Conservation (phyloP, 768 basidiomycete species). For the Kwoniella sp. region DNA sequence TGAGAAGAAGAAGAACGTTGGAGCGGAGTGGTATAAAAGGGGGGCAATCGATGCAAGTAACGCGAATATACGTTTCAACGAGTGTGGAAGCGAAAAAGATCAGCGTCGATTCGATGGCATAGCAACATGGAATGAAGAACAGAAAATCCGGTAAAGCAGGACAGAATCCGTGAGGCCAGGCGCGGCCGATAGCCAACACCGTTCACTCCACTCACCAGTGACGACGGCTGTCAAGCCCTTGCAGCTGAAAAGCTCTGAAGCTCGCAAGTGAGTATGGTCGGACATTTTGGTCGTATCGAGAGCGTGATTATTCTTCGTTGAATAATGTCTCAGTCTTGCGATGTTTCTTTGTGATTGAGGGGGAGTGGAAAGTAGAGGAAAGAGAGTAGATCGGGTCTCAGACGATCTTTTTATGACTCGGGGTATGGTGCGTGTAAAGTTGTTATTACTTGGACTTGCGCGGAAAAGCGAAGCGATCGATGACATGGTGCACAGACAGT, state of each 20-base stretch:
- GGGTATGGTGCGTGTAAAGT: not conserved
- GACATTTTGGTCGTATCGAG: conserved; percentile 12
- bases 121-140: too few relatives aligned
- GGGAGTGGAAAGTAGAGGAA: not conserved
- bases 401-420: not conserved
- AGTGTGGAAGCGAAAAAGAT: too few relatives aligned
- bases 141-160: too few relatives aligned
- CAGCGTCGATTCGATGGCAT: too few relatives aligned
- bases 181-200: conserved; percentile 8
- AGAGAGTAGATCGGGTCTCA: not conserved
- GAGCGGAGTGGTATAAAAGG: not conserved
- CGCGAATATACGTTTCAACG: not conserved
- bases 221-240: conserved; percentile 45
- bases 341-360: not conserved
- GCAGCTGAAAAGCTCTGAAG: conserved; percentile 39
- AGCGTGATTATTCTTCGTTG: not conserved
- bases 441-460: too few relatives aligned
- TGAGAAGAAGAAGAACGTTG: not conserved
- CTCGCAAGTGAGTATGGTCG: conserved; percentile 39
- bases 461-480: too few relatives aligned
- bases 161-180: too few relatives aligned
- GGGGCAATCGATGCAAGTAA: not conserved
- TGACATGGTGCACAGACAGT: not conserved
- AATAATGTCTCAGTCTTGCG: not conserved
- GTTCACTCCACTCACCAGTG: conserved; percentile 40